Evolutionary conservation across 2,329 filamentous ascomycete genomes (phyloP).

Genomic region (Aplosporella prunicola): DNA sequence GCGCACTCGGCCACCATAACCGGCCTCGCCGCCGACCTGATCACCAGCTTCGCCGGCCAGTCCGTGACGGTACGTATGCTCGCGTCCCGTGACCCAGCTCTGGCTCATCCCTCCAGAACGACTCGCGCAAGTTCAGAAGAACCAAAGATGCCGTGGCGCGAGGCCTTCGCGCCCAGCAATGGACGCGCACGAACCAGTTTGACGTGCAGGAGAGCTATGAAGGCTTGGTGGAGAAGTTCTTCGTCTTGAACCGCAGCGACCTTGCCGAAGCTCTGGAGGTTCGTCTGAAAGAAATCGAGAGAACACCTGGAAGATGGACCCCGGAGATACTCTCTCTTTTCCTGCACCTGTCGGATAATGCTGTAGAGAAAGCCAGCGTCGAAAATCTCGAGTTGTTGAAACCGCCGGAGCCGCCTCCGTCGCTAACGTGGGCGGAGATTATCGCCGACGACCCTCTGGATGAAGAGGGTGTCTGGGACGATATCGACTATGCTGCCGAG

Average conservation of each 20-base stretch:
- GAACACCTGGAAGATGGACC: constrained; percentile 51
- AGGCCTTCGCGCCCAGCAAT: constrained; percentile 31
- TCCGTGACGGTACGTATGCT: constrained; percentile 1
- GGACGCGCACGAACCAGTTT: constrained; percentile 40
- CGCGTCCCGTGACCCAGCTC: too few relatives aligned
- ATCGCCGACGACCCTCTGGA: constrained; percentile 66
- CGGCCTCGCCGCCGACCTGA: constrained; percentile 59
- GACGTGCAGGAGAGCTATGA: constrained; percentile 32
- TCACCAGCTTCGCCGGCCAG: constrained; percentile 50
- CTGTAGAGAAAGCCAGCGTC: constrained; percentile 59
- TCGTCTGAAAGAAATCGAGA: constrained; percentile 51
- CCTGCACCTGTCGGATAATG: constrained; percentile 71
- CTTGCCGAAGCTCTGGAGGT: constrained; percentile 59
- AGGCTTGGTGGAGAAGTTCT: constrained; percentile 73
- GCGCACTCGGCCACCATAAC: constrained; percentile 58
- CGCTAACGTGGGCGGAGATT: constrained; percentile 71
- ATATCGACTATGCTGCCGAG: constrained; percentile 55
- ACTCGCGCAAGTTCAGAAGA: constrained; percentile 22
- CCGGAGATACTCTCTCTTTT: constrained; percentile 74
- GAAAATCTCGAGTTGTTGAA: constrained; percentile 51
- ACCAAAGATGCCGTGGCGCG: constrained; percentile 31
- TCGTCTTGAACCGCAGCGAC: constrained; percentile 67
- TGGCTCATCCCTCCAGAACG: constrained; percentile 13
- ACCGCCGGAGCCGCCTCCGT: constrained; percentile 36
- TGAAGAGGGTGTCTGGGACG: constrained; percentile 59